Conservation (phyloP, 2,329 filamentous ascomycete genomes). For the Acarospora socialis region DNA sequence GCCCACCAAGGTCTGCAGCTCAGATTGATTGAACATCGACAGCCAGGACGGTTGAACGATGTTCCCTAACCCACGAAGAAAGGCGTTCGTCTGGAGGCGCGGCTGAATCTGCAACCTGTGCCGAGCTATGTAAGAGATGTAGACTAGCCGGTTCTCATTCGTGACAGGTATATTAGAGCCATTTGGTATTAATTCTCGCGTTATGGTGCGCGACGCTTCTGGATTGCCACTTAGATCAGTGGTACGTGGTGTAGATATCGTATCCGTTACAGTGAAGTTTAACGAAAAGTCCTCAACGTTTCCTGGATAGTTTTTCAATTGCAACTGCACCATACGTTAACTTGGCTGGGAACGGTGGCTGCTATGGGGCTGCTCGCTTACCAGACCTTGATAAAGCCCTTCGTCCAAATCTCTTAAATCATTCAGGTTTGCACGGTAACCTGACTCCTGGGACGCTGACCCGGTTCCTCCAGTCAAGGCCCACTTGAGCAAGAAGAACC, state of each 20-base stretch:
- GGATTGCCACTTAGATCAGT: slow-evolving; percentile 20
- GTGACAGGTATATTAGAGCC: slow-evolving; percentile 69
- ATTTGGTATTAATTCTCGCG: slow-evolving; percentile 59
- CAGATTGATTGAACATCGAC: slow-evolving; percentile 95
- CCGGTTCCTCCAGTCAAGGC: slow-evolving; percentile 54
- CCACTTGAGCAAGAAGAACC: slow-evolving; percentile 96
- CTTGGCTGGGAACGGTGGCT: background rate
- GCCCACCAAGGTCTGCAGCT: slow-evolving; percentile 84
- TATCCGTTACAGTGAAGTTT: slow-evolving; percentile 80
- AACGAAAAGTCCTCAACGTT: slow-evolving; percentile 68
- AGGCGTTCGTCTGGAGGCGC: slow-evolving; percentile 67
- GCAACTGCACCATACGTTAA: slow-evolving; percentile 24
- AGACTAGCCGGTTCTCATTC: slow-evolving; percentile 84
- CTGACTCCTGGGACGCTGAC: slow-evolving; percentile 49
- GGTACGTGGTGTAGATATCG: slow-evolving; percentile 34
- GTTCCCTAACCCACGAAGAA: slow-evolving; percentile 67
- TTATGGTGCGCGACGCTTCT: slow-evolving; percentile 44
- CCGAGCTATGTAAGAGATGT: slow-evolving; percentile 80
- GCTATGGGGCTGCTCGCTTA: slow-evolving; percentile 22
- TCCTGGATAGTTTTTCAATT: slow-evolving; percentile 72
- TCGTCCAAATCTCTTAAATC: slow-evolving; percentile 87
- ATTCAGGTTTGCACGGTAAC: slow-evolving; percentile 85
- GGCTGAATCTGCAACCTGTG: slow-evolving; percentile 76
- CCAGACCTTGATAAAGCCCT: slow-evolving; percentile 73
- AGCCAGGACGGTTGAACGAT: slow-evolving; percentile 91